Percentiles rank a stretch among this genome's conserved stretches.
phyloP scores from a whole-genome alignment of 2,329 filamentous ascomycete species.

The Thielaviopsis punctulata region DNA sequence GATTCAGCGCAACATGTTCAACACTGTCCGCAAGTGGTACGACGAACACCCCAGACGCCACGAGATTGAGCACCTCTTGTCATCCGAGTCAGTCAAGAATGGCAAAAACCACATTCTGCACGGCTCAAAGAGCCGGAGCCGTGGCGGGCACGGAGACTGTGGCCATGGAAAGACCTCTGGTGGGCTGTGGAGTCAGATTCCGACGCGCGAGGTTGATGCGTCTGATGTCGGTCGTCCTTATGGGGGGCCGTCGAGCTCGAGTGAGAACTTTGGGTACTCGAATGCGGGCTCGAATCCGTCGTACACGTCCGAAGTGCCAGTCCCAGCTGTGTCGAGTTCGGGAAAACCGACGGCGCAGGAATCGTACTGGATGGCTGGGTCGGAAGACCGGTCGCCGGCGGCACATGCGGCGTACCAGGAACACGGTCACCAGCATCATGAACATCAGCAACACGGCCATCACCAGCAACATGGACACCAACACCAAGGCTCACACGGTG shows the following conservation, averaged over 20 bases:
- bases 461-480: slow-evolving; percentile 1
- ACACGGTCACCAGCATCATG: background rate
- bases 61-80: slow-evolving; percentile 57
- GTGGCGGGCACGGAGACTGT: slow-evolving; percentile 27
- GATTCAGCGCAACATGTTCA: slow-evolving; percentile 78
- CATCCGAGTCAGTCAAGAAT: slow-evolving; percentile 63
- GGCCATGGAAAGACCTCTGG: slow-evolving; percentile 42
- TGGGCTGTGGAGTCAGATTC: slow-evolving; percentile 44
- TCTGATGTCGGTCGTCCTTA: slow-evolving; percentile 3
- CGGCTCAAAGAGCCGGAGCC: slow-evolving; percentile 18
- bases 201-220: slow-evolving; percentile 32
- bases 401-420: background rate
- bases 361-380: slow-evolving; percentile 9
- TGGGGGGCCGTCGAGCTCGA: background rate
- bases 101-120: slow-evolving; percentile 61
- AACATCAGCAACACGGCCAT: background rate
- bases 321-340: background rate
- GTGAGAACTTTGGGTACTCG: slow-evolving; percentile 6
- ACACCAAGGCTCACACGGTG: background rate
- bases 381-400: background rate
- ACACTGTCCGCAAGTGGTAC: slow-evolving; percentile 67
- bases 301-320: background rate
- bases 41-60: slow-evolving; percentile 49
- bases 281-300: slow-evolving; percentile 1
- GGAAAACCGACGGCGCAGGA: slow-evolving; percentile 1